These are phyloP conservation scores for Phlyctochytrium bullatum DNA, from an alignment of 192 early-diverging fungal genomes.

Conservation along the genomic window DNA sequence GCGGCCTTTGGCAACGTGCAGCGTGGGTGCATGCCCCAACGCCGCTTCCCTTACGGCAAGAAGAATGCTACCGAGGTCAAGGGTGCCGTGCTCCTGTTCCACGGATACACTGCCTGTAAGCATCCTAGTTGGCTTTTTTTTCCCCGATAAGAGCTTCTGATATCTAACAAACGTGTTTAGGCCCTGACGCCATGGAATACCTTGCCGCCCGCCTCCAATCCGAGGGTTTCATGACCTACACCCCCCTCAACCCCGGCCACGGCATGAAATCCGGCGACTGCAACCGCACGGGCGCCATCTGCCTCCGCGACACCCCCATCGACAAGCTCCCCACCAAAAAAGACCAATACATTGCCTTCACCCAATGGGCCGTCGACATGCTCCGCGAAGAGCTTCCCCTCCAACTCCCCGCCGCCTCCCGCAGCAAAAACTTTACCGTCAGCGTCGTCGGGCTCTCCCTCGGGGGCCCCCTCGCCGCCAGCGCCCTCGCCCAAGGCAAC, in stretches of 20 bases:
- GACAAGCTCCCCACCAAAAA: not conserved
- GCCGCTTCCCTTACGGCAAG: not conserved
- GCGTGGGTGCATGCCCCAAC: not conserved
- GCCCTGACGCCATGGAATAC: not conserved
- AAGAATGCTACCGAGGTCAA: not conserved
- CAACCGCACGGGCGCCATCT: not conserved
- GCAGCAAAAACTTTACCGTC: not conserved
- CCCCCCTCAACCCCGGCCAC: not conserved
- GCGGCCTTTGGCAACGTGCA: not conserved
- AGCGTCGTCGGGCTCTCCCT: not conserved
- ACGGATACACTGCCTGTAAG: slow-evolving; percentile 1
- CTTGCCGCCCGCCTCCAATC: not conserved
- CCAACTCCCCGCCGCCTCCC: not conserved
- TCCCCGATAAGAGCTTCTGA: too few species aligned
- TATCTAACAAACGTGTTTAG: not conserved
- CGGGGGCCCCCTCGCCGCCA: not conserved
- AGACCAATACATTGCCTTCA: not conserved
- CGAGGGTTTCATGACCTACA: not conserved
- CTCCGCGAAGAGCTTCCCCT: not conserved
- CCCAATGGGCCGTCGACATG: not conserved
- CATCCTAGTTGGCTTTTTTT: not conserved
- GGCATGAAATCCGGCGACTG: not conserved
- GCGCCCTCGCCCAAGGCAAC: not conserved
- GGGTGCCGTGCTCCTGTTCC: not conserved
- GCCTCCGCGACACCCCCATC: not conserved